Percentiles rank a stretch among this genome's conserved stretches.
These are phyloP conservation scores for Leucosporidium yakuticum DNA, from an alignment of 768 basidiomycete genomes.

Conservation along the genomic window DNA sequence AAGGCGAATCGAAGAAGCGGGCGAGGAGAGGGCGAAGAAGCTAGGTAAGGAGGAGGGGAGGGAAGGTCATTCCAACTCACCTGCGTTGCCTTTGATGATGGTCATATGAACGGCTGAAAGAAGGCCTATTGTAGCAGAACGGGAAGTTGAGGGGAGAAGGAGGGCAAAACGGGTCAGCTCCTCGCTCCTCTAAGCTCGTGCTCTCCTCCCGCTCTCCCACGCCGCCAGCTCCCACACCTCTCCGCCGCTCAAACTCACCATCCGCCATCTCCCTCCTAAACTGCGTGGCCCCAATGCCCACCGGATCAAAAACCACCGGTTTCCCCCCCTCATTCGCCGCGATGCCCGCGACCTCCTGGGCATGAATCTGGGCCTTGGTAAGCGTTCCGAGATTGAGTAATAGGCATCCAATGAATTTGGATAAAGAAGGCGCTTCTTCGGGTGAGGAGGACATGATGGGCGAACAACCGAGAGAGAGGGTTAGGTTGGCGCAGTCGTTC, in stretches of 20 bases:
- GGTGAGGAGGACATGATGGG: constrained; percentile 90
- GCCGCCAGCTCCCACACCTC: neutral
- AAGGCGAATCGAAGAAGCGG: too few relatives aligned
- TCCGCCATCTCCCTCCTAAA: constrained; percentile 61
- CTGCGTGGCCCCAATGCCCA: constrained; percentile 76
- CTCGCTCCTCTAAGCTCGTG: neutral
- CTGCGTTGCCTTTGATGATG: constrained; percentile 88
- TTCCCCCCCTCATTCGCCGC: constrained; percentile 62
- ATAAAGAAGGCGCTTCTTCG: constrained; percentile 73
- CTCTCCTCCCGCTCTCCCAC: neutral
- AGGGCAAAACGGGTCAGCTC: constrained; percentile 8
- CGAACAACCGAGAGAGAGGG: constrained; percentile 76
- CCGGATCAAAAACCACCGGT: constrained; percentile 83
- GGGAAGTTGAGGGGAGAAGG: neutral
- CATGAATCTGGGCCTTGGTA: constrained; percentile 53
- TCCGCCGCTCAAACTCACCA: constrained; percentile 49
- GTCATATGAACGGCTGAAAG: constrained; percentile 44
- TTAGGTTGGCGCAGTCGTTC: constrained; percentile 54
- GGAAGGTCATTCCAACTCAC: constrained; percentile 20
- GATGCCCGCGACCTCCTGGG: constrained; percentile 58
- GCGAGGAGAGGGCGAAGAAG: too few relatives aligned
- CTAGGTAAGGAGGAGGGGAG: too few relatives aligned
- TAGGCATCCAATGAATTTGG: constrained; percentile 59
- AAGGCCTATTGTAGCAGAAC: constrained; percentile 27
- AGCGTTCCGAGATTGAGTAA: constrained; percentile 85